Percentiles rank a stretch among this genome's conserved stretches.
Evolutionary conservation across 768 basidiomycete species (phyloP).

Genomic region (Clitopilus passeckerianus): DNA sequence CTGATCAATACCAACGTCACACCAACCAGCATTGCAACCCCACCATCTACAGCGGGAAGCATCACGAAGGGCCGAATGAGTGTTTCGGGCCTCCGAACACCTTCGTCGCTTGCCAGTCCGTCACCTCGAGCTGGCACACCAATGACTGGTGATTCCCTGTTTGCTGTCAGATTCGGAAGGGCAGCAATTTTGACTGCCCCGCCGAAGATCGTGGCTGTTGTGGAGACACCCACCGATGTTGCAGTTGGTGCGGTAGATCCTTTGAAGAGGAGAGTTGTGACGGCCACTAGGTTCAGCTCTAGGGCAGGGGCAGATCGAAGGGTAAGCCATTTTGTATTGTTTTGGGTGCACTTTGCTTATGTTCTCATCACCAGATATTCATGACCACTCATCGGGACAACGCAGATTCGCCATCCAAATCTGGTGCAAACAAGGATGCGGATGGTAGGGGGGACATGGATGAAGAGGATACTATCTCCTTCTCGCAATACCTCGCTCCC

Average conservation of each 20-base stretch:
- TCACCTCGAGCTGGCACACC: conserved; percentile 39
- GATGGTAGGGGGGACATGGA: conserved; percentile 21
- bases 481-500: conserved; percentile 2
- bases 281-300: conserved; percentile 84
- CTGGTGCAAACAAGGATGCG: conserved; percentile 17
- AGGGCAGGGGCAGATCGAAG: conserved; percentile 76
- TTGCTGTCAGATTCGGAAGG: conserved; percentile 53
- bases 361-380: conserved; percentile 50
- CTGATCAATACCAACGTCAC: conserved; percentile 20
- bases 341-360: conserved; percentile 1
- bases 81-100: conserved; percentile 31
- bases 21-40: conserved; percentile 9
- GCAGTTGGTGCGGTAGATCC: conserved; percentile 89
- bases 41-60: not conserved
- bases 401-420: conserved; percentile 20
- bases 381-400: conserved; percentile 78
- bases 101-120: conserved; percentile 37
- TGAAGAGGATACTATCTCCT: conserved; percentile 13
- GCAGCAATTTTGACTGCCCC: conserved; percentile 78
- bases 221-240: conserved; percentile 77
- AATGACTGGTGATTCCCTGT: conserved; percentile 19
- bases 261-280: conserved; percentile 76
- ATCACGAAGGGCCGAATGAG: conserved; percentile 36
- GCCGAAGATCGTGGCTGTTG: conserved; percentile 77
- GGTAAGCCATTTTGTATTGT: conserved; percentile 37